Conservation (phyloP, 1,284 basidiomycete genomes). For the Sporisorium scitamineum region DNA sequence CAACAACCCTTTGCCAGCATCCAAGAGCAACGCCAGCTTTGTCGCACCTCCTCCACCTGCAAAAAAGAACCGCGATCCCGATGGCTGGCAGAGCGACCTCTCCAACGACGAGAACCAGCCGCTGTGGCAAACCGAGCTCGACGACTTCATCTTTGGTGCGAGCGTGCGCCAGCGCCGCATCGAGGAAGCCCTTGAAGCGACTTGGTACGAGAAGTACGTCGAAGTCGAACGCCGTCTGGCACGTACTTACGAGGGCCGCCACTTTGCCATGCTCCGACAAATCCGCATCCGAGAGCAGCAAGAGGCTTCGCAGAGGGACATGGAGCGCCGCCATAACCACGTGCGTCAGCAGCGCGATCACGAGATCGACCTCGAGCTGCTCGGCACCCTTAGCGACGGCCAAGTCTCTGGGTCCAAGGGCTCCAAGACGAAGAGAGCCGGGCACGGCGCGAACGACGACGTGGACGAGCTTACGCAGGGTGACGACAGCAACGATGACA, state of each 20-base stretch:
- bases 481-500: conserved; percentile 43
- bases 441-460: conserved; percentile 32
- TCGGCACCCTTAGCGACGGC: conserved; percentile 59
- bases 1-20: conserved; percentile 53
- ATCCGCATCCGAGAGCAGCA: conserved; percentile 45
- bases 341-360: conserved; percentile 53
- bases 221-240: conserved; percentile 55
- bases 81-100: conserved; percentile 65
- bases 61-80: conserved; percentile 48
- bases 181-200: conserved; percentile 46
- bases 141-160: conserved; percentile 54
- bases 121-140: conserved; percentile 56
- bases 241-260: conserved; percentile 55
- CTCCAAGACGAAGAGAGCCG: conserved; percentile 21
- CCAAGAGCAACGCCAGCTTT: conserved; percentile 42
- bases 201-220: conserved; percentile 41
- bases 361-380: conserved; percentile 65
- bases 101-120: conserved; percentile 61
- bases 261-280: conserved; percentile 52
- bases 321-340: conserved; percentile 36
- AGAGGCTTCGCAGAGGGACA: conserved; percentile 44
- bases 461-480: conserved; percentile 39
- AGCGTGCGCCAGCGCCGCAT: conserved; percentile 48
- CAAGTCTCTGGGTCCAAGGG: conserved; percentile 15
- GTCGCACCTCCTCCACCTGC: conserved; percentile 50